Evolutionary conservation across 768 basidiomycete genomes (phyloP), one percentile per base, ranked within the genome.

Genomic region (Lentinus tigrinus): DNA sequence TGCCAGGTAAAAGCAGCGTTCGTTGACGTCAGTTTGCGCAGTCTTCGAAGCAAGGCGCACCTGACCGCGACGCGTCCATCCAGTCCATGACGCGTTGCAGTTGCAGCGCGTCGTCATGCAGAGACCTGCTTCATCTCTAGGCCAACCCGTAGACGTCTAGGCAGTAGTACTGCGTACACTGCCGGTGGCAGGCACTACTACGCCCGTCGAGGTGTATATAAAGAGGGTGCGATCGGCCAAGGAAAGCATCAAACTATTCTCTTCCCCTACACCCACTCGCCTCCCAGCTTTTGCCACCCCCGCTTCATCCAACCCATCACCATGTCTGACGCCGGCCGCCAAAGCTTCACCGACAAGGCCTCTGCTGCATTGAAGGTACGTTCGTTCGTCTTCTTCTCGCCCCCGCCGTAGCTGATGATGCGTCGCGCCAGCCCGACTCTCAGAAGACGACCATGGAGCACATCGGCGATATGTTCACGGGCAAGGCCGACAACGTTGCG

Each of bases 301-400:
- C 31, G 27, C 16, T 43, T 17, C 39, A 47, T 31, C 31, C 11
- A 31, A 31, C n/a, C n/a, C n/a, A 31, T 37, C 55, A 60, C 28
- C 47, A 75, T 75, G 74, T 72, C 74, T 59, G 73, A 75, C 67
- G 59, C 62, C 52, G 67, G 62, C 56, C 67, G 74, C 36, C 65
- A 74, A 62, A 67, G 69, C 57, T 57, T 75, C 66, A 70, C 71
- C 61, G 73, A 73, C 67, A 75, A 75, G 68, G 67, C 67, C 43
- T 42, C 58, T 34, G 68, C 69, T 28, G 64, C 67, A 11, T 43
- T 74, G 34, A 75, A 75, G 72, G 74, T 75, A 7, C 10, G 62
- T 55, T 16, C 10, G 10, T 16, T 14, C 26, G 11, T 23, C 21
- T 42, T 2, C 5, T 21, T 3, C 39, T 19, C 34, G 19, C 8